Evolutionary conservation across 2,329 filamentous ascomycete genomes (phyloP).

Genomic region (Aaosphaeria pasadenensis): DNA sequence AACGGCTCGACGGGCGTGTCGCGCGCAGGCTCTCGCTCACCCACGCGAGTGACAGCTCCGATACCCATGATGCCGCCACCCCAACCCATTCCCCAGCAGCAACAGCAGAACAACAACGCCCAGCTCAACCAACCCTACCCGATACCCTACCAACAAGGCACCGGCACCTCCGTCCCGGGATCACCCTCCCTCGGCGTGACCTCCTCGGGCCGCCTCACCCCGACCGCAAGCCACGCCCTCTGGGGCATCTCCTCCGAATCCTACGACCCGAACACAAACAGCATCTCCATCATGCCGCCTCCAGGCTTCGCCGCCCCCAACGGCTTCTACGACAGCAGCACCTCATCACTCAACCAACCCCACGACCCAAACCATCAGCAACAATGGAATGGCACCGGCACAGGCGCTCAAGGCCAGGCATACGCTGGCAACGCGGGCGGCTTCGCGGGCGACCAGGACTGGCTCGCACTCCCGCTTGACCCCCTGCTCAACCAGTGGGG

Average conservation of each 20-base stretch:
- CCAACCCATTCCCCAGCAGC: slow-evolving; percentile 9
- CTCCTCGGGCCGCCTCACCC: slow-evolving; percentile 30
- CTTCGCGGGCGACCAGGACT: slow-evolving; percentile 47
- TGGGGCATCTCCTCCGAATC: slow-evolving; percentile 44
- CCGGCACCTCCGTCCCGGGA: slow-evolving; percentile 20
- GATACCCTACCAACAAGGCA: not conserved
- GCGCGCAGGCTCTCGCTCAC: slow-evolving; percentile 25
- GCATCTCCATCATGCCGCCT: slow-evolving; percentile 49
- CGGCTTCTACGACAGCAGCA: slow-evolving; percentile 13
- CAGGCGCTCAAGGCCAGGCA: not conserved
- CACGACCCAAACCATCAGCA: slow-evolving; percentile 3
- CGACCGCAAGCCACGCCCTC: slow-evolving; percentile 27
- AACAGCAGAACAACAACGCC: slow-evolving; percentile 15
- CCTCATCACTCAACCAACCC: too few species aligned
- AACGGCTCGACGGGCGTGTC: slow-evolving; percentile 44
- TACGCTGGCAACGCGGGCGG: slow-evolving; percentile 4
- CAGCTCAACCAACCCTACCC: slow-evolving; percentile 2
- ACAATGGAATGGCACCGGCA: slow-evolving; percentile 5
- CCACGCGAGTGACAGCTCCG: slow-evolving; percentile 15
- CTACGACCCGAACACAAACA: slow-evolving; percentile 43
- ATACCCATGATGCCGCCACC: slow-evolving; percentile 34
- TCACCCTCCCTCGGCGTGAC: slow-evolving; percentile 24
- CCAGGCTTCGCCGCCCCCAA: slow-evolving; percentile 34
- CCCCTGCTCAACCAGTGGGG: slow-evolving; percentile 58
- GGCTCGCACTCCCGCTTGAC: slow-evolving; percentile 61